Evolutionary conservation across 768 basidiomycete genomes (phyloP), one percentile per base, ranked within the genome.

Genomic region (Dendrothele bispora): DNA sequence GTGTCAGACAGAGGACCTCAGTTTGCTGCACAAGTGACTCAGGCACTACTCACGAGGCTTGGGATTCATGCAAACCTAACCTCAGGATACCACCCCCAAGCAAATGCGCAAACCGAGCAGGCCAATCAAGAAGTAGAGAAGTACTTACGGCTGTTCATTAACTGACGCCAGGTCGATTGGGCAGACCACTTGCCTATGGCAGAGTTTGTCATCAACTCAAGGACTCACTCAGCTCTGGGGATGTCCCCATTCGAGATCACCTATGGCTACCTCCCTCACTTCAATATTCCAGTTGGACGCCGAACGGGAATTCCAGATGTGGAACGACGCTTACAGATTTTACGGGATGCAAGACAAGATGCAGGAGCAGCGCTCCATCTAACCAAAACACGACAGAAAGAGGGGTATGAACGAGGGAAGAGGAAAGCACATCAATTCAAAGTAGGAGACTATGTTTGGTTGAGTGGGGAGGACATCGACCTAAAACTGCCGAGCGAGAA

Each of bases 161-260:
- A 61, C 42, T 53, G 60, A 27, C 45, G 54, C 18, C 64, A 67
- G 46, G 53, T 57, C 30, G 53, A 71, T 32, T 72, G 68, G 69
- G 51, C 59, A 0, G 49, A 62, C 7, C 60, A 57, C 43, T 43
- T 71, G 1, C 52, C 61, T n/a, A 55, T 59, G 12, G 58, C 66
- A 0, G 61, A 71, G 32, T 71, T 70, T 34, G 36, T 37, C 36
- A 37, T 37, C 21, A 37, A 37, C 36, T 37, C 36, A n/a, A 17
- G 36, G 7, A 37, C 36, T 17, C 36, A 37, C 36, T 37, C 36
- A 6, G 36, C 36, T n/a, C 30, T 32, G 10, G 30, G 10, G 30
- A 32, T 32, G 30, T 32, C 30, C n/a, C n/a, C n/a, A n/a, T n/a
- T n/a, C n/a, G n/a, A n/a, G n/a, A n/a, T n/a, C n/a, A n/a, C n/a